Base-by-base conservation (phyloP, 495 filamentous ascomycete species). In the Trichoderma virens region DNA sequence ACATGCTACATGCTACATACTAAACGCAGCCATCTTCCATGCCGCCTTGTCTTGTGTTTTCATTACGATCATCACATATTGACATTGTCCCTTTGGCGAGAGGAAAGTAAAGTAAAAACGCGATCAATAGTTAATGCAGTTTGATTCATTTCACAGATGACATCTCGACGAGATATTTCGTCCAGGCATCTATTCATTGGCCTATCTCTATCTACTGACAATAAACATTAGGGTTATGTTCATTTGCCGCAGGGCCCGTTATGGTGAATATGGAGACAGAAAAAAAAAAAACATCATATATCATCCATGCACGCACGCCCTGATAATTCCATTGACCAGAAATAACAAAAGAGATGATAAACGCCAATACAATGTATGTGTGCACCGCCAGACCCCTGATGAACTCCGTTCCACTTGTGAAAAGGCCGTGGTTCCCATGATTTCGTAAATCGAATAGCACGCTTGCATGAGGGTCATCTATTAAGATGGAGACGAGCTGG, bases 371-470 rank as follows among this genome's bases (percentile, higher is more conserved):
- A 45, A 56, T 30, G 51, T 56, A 56, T 56, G 28, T 56, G 2
- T 23, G 23, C 13, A 56, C 27, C 13, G 51, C 25, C 23, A 13
- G 27, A 30, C 23, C 51, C 51, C 51, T 27, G 13, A 56, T 28
- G 11, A 56, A 56, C 51, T 56, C 51, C 51, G 51, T 56, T 56
- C 25, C 51, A 56, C 27, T 27, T 30, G 25, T 30, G 11, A 28
- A 27, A 56, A 56, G 27, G 51, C 51, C 27, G 23, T 56, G 51
- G 27, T 20, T 56, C 51, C 51, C 51, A 30, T 56, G n/a, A 56
- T 28, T 9, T 56, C 51, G 51, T 56, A 56, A 56, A 56, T 16
- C 13, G 51, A 56, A 56, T 47, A 47, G 8, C 43, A 3, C 43
- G 43, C 43, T 47, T 11, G 43, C 43, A 47, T 47, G 43, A 47